Conservation (phyloP, 2,329 filamentous ascomycete species). For the Sphaerulina musiva region DNA sequence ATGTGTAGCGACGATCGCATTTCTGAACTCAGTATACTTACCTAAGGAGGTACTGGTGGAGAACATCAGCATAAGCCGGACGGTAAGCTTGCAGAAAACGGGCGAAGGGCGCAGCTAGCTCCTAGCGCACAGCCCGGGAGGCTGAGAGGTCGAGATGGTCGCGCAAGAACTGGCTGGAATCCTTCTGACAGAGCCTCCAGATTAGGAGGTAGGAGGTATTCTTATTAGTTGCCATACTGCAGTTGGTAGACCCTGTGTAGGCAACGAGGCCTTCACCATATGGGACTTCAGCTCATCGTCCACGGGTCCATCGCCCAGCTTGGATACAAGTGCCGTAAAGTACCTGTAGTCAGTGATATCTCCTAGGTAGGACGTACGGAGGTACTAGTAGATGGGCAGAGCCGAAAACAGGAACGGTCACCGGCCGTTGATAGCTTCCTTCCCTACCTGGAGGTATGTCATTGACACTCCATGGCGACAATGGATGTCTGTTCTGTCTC, state of each 20-base stretch:
- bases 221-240: no score
- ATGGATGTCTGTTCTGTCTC: neutral
- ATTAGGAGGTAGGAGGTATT: slow-evolving; percentile 10
- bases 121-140: slow-evolving; percentile 34
- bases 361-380: neutral
- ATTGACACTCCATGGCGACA: neutral
- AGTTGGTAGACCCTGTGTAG: slow-evolving; percentile 22
- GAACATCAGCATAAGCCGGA: slow-evolving; percentile 31
- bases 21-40: slow-evolving; percentile 33
- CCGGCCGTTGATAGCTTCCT: no score
- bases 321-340: no score
- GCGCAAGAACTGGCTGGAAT: slow-evolving; percentile 34
- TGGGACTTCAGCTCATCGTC: slow-evolving; percentile 28
- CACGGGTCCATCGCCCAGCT: slow-evolving; percentile 4
- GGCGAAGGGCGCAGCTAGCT: slow-evolving; percentile 30
- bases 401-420: no score
- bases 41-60: slow-evolving; percentile 31
- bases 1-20: slow-evolving; percentile 37
- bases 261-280: slow-evolving; percentile 39
- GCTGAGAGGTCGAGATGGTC: slow-evolving; percentile 39
- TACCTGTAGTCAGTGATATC: neutral
- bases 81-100: slow-evolving; percentile 38
- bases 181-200: slow-evolving; percentile 36
- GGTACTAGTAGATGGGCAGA: no score
- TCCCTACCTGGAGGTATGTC: no score